A percentile compares a stretch with the other conserved stretches of the same genome.
Evolutionary conservation across 192 early-diverging fungal genomes (phyloP).

Genomic region (Piromyces finnis): DNA sequence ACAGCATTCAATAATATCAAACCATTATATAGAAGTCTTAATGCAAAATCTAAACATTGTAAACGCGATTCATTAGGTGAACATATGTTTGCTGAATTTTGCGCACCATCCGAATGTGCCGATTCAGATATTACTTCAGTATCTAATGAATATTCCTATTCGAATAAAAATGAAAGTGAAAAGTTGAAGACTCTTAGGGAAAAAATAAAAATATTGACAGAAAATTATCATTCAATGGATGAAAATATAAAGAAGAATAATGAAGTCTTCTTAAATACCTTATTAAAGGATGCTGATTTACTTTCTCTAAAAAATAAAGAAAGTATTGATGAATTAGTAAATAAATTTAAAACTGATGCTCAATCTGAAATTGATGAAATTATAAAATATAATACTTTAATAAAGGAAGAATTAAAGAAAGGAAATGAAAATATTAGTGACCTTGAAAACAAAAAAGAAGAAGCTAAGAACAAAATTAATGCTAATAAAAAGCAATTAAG

Average conservation of each 20-base stretch:
- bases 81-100: not conserved
- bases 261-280: not conserved
- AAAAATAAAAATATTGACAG: not conserved
- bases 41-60: not conserved
- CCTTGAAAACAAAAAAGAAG: not conserved
- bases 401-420: not conserved
- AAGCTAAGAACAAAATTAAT: not conserved
- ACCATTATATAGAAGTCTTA: not conserved
- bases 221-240: not conserved
- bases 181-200: not conserved
- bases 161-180: not conserved
- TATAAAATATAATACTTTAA: not conserved
- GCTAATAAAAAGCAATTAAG: not conserved
- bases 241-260: not conserved
- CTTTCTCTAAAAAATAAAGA: not conserved
- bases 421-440: not conserved
- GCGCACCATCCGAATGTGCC: not conserved
- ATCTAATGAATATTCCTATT: not conserved
- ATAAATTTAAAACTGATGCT: not conserved
- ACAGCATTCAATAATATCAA: not conserved
- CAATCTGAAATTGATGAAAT: not conserved
- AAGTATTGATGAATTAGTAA: not conserved
- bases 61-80: not conserved
- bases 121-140: not conserved
- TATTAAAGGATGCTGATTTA: not conserved